phyloP scores from a whole-genome alignment of 2,329 filamentous ascomycete genomes.

The Zarea fungicola region DNA sequence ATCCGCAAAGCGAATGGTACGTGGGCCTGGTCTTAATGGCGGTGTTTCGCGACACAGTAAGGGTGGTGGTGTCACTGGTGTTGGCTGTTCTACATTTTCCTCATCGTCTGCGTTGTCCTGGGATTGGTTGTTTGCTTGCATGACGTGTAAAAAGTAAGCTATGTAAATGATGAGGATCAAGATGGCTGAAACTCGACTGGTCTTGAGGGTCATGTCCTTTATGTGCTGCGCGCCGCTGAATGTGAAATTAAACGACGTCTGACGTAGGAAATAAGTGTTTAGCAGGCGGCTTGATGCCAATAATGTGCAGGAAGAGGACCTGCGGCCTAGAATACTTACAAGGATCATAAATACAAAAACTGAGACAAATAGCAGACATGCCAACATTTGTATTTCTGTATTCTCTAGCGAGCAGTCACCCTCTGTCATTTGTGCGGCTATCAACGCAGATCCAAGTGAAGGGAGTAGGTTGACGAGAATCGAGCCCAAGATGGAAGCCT shows the following conservation, averaged over 20 bases:
- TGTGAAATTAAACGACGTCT: conserved; percentile 38
- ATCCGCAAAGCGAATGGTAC: conserved; percentile 20
- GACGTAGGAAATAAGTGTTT: background rate
- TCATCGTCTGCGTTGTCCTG: conserved; percentile 60
- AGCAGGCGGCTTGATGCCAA: too few relatives aligned
- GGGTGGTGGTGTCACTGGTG: conserved; percentile 27
- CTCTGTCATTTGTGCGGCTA: conserved; percentile 63
- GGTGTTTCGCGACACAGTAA: background rate
- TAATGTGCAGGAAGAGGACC: background rate
- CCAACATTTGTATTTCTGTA: conserved; percentile 30
- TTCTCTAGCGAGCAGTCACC: conserved; percentile 51
- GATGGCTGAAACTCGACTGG: conserved; percentile 73
- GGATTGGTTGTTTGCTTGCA: conserved; percentile 58
- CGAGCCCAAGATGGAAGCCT: conserved; percentile 70
- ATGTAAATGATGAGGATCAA: conserved; percentile 68
- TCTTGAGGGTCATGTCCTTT: conserved; percentile 58
- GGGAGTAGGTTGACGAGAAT: conserved; percentile 72
- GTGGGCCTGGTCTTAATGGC: conserved; percentile 12
- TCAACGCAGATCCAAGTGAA: conserved; percentile 70
- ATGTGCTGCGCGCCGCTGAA: conserved; percentile 56
- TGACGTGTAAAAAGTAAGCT: conserved; percentile 70
- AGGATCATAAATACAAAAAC: conserved; percentile 35
- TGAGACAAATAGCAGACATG: conserved; percentile 32
- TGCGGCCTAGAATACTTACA: conserved; percentile 18
- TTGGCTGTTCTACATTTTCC: conserved; percentile 41